Percentiles rank a stretch among this genome's conserved stretches.
Conservation (phyloP, 371 early-diverging fungal genomes). For the Conidiobolus incongruus region DNA sequence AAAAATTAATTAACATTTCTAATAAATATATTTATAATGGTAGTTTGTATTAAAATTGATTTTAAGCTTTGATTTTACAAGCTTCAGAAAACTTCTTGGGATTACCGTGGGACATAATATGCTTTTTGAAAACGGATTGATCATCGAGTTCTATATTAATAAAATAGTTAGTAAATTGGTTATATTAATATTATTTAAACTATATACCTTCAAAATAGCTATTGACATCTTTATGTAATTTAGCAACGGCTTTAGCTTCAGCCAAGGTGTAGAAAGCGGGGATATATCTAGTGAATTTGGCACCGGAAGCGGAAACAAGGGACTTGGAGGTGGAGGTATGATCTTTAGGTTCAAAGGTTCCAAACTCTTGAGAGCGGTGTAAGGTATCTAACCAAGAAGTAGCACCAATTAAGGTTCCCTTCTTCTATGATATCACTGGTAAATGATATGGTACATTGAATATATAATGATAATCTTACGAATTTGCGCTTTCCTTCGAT, state of each 20-base stretch:
- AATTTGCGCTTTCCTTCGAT: not conserved
- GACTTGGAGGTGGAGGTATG: not conserved
- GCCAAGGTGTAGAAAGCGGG: not conserved
- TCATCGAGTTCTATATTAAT: not conserved
- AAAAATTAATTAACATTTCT: too few species aligned
- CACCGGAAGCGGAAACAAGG: not conserved
- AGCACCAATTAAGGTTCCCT: not conserved
- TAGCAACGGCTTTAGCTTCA: not conserved
- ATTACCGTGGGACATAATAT: not conserved
- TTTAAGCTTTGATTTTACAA: too few species aligned
- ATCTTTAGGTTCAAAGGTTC: not conserved
- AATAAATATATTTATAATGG: too few species aligned
- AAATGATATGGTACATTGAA: not conserved
- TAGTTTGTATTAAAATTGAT: too few species aligned
- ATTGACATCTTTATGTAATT: not conserved
- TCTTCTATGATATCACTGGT: not conserved
- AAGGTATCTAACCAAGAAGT: not conserved
- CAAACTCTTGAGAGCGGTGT: not conserved
- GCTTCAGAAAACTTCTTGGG: not conserved
- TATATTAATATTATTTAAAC: not conserved
- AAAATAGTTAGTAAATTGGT: too few species aligned
- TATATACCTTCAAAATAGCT: slow-evolving; percentile 1
- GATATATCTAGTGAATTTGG: not conserved
- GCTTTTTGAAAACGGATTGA: not conserved
- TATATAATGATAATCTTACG: not conserved